Evolutionary conservation across 1,284 basidiomycete species (phyloP).

Genomic region (Cryptococcus depauperatus): DNA sequence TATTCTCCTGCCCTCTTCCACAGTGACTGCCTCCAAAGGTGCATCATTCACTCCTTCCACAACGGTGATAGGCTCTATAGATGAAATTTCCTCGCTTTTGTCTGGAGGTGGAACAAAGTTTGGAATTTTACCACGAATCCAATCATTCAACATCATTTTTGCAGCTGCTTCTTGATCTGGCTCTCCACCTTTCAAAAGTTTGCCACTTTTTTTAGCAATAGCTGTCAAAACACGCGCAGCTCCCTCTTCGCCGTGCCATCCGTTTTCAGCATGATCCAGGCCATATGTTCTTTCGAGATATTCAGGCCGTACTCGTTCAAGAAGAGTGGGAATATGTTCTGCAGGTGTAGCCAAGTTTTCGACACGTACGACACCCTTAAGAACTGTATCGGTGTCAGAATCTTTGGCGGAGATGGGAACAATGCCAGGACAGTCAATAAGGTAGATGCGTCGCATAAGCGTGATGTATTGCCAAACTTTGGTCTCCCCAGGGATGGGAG

Average conservation of each 20-base stretch:
- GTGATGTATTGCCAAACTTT: constrained; percentile 99
- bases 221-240: constrained; percentile 74
- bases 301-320: constrained; percentile 82
- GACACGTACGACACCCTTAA: constrained; percentile 95
- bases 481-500: constrained; percentile 96
- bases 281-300: constrained; percentile 90
- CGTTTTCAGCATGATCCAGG: constrained; percentile 51
- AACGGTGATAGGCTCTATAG: neutral
- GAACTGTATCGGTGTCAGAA: constrained; percentile 82
- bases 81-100: constrained; percentile 31
- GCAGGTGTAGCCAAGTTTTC: constrained; percentile 91
- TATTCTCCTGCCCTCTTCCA: no score
- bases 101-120: constrained; percentile 48
- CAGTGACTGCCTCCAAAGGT: no score
- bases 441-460: constrained; percentile 89
- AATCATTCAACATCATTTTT: constrained; percentile 93
- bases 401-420: constrained; percentile 88
- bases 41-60: no score
- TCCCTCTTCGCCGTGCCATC: constrained; percentile 49
- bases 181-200: constrained; percentile 88
- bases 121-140: constrained; percentile 79
- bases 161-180: constrained; percentile 87
- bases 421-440: constrained; percentile 98
- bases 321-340: constrained; percentile 82
- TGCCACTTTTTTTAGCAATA: constrained; percentile 83